Conservation (phyloP, 805 yeast genomes). For the Nakazawaea molendinolei region DNA sequence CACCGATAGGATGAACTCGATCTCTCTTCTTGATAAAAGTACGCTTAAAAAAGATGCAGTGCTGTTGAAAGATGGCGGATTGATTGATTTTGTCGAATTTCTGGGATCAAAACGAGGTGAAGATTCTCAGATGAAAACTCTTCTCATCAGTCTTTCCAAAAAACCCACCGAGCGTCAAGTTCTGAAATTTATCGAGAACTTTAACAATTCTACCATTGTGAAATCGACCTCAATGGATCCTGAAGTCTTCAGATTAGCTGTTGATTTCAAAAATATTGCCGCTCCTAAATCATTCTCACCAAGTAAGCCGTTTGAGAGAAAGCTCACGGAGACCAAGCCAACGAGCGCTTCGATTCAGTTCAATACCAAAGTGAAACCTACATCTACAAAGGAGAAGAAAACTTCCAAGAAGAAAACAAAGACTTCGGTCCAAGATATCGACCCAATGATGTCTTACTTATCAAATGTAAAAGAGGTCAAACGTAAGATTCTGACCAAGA, state of each 20-base stretch:
- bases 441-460: slow-evolving; percentile 7
- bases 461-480: slow-evolving; percentile 3
- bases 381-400: background rate
- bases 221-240: background rate
- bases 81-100: slow-evolving; percentile 10
- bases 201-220: background rate
- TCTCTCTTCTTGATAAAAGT: slow-evolving; percentile 40
- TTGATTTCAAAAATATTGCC: slow-evolving; percentile 6
- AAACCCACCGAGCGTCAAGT: slow-evolving; percentile 16
- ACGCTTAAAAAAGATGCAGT: slow-evolving; percentile 43
- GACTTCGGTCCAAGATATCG: no score
- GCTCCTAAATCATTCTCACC: slow-evolving; percentile 4
- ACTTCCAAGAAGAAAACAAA: background rate
- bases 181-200: background rate
- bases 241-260: slow-evolving; percentile 2
- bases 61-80: slow-evolving; percentile 25
- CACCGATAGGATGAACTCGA: slow-evolving; percentile 34
- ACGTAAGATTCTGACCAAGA: slow-evolving; percentile 11
- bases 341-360: background rate
- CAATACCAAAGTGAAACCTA: background rate
- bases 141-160: slow-evolving; percentile 12
- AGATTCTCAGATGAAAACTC: slow-evolving; percentile 11
- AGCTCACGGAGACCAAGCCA: slow-evolving; percentile 2
- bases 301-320: slow-evolving; percentile 1
- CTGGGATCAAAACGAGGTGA: slow-evolving; percentile 8